These are phyloP conservation scores for Blastobotrys chiropterorum DNA, from an alignment of 805 yeast genomes.

Conservation along the genomic window DNA sequence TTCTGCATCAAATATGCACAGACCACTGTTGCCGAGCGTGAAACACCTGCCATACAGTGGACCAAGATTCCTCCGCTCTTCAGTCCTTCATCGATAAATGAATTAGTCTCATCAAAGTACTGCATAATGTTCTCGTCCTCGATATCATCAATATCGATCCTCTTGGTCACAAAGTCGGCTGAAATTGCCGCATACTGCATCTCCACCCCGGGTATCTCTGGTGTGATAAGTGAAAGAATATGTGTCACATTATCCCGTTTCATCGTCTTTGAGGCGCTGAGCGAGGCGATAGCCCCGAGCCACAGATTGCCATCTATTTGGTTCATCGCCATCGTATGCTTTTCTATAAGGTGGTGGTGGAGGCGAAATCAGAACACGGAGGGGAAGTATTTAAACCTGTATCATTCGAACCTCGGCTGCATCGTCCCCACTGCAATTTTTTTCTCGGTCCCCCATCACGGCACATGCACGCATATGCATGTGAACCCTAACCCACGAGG, in stretches of 20 bases:
- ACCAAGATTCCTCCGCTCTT: constrained; percentile 30
- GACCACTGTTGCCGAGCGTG: constrained; percentile 80
- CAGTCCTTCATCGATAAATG: constrained; percentile 57
- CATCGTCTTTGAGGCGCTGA: constrained; percentile 49
- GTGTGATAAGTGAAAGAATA: constrained; percentile 64
- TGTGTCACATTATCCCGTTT: constrained; percentile 55
- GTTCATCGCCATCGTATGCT: constrained; percentile 12
- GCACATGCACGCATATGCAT: no score
- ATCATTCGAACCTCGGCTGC: no score
- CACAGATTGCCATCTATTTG: constrained; percentile 38
- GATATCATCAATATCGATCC: constrained; percentile 69
- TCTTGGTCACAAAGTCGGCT: constrained; percentile 35
- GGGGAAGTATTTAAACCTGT: no score
- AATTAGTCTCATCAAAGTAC: constrained; percentile 53
- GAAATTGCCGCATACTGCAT: constrained; percentile 31
- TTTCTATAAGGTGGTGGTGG: no score
- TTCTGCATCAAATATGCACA: constrained; percentile 86
- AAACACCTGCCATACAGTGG: constrained; percentile 81
- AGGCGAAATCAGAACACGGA: no score
- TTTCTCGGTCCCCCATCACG: no score
- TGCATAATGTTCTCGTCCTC: constrained; percentile 59
- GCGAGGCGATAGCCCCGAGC: constrained; percentile 66
- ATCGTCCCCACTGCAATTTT: no score
- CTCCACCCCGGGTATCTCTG: constrained; percentile 43
- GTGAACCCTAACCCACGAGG: no score